These are phyloP conservation scores for Colletotrichum phormii DNA, from an alignment of 2,329 filamentous ascomycete species.

Conservation along the genomic window DNA sequence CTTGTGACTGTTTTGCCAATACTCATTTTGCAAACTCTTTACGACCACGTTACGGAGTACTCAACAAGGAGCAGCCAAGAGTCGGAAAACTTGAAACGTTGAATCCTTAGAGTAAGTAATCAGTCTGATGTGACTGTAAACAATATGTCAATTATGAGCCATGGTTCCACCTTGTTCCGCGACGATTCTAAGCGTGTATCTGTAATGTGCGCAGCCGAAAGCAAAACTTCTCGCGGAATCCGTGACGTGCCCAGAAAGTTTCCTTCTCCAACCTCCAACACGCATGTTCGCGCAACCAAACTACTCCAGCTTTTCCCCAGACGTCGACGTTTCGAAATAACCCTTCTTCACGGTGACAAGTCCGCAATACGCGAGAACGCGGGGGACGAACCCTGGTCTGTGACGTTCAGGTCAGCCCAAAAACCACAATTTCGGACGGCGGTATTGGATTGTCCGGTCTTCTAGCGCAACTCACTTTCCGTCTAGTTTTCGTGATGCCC, in stretches of 20 bases:
- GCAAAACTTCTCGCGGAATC: not conserved
- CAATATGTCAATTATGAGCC: slow-evolving; percentile 17
- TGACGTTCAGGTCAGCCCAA: slow-evolving; percentile 15
- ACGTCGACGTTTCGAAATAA: slow-evolving; percentile 9
- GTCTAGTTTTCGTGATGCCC: slow-evolving; percentile 35
- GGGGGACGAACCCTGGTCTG: slow-evolving; percentile 31
- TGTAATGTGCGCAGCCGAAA: not conserved
- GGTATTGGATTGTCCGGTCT: not conserved
- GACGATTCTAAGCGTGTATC: not conserved
- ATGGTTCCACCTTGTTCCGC: slow-evolving; percentile 19
- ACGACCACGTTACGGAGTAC: slow-evolving; percentile 14
- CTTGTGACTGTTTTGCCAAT: not conserved
- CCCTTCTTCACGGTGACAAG: slow-evolving; percentile 22
- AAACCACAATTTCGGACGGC: slow-evolving; percentile 16
- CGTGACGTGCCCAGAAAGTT: slow-evolving; percentile 22
- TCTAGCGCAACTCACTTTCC: slow-evolving; percentile 32
- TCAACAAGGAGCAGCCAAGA: slow-evolving; percentile 23
- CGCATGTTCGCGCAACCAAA: not conserved
- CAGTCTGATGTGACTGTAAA: slow-evolving; percentile 11
- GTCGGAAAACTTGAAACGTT: slow-evolving; percentile 24
- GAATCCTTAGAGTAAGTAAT: not conserved
- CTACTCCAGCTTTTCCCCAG: slow-evolving; percentile 29
- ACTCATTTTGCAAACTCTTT: slow-evolving; percentile 13
- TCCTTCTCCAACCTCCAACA: not conserved
- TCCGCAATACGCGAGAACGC: slow-evolving; percentile 25